Percentiles rank a stretch among this genome's conserved stretches.
Conservation (phyloP, 352 stramenopile species). For the Bremia lactucae region DNA sequence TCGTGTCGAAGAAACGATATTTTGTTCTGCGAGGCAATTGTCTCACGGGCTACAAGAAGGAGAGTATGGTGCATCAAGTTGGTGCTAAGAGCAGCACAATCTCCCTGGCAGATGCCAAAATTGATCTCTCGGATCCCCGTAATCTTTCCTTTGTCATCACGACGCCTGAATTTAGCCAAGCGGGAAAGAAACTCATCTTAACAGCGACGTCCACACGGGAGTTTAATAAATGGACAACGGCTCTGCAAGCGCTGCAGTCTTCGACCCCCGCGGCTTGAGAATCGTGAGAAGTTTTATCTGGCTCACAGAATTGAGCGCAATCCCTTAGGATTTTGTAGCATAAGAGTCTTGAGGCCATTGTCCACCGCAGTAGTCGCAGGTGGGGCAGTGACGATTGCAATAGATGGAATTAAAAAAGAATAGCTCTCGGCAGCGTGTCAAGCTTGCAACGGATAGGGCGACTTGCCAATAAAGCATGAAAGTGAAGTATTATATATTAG, state of each 20-base stretch:
- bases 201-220: constrained; percentile 60
- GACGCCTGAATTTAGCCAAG: constrained; percentile 57
- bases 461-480: too few relatives aligned
- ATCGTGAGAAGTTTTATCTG: constrained; percentile 1
- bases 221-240: constrained; percentile 80
- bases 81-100: constrained; percentile 66
- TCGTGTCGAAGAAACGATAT: constrained; percentile 81
- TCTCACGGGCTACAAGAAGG: constrained; percentile 67
- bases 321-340: too few relatives aligned
- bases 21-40: constrained; percentile 58
- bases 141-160: constrained; percentile 68
- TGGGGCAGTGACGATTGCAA: constrained; percentile 10
- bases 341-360: too few relatives aligned
- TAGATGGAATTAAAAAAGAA: constrained; percentile 9
- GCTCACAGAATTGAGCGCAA: too few relatives aligned
- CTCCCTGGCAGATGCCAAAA: constrained; percentile 45
- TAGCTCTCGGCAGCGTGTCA: constrained; percentile 11
- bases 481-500: too few relatives aligned
- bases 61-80: constrained; percentile 58
- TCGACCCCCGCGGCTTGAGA: constrained; percentile 34
- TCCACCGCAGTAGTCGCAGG: constrained; percentile 7
- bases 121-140: constrained; percentile 55
- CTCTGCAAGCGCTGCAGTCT: constrained; percentile 43
- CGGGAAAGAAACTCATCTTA: constrained; percentile 73
- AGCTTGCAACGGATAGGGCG: constrained; percentile 18